Conservation (phyloP, 176 grass and related monocot species). For the Aegilops speltoides region DNA sequence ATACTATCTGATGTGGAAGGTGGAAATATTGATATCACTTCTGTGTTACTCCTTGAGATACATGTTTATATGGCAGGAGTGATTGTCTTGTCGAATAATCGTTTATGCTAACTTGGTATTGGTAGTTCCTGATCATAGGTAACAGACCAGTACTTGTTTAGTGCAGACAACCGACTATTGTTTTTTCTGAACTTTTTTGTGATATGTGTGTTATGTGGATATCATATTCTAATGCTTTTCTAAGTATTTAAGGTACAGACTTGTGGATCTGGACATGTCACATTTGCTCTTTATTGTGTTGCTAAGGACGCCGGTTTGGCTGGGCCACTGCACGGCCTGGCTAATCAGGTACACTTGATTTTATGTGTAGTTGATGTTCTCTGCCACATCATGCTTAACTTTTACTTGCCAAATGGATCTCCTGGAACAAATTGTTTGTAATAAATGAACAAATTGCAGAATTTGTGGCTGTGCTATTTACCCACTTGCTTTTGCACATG, state of each 20-base stretch:
- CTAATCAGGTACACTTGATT: constrained; percentile 79
- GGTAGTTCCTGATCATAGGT: too few species aligned
- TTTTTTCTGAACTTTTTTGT: too few species aligned
- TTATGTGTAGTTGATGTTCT: not conserved
- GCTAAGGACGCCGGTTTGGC: constrained; percentile 52
- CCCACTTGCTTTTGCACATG: not conserved
- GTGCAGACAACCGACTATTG: too few species aligned
- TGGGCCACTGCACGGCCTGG: constrained; percentile 83
- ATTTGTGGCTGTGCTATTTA: not conserved
- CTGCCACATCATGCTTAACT: constrained; percentile 3
- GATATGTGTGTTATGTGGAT: too few species aligned
- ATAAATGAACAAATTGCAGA: not conserved
- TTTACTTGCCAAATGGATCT: not conserved
- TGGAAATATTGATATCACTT: not conserved
- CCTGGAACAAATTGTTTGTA: not conserved
- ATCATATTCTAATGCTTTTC: too few species aligned
- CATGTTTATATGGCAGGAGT: not conserved
- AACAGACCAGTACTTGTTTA: too few species aligned
- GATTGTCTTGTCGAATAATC: too few species aligned
- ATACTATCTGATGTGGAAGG: too few species aligned
- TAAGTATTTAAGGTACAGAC: too few species aligned
- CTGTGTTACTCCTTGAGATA: not conserved
- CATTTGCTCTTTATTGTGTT: too few species aligned
- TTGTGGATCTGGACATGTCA: too few species aligned
- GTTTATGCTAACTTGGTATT: not conserved